Evolutionary conservation across 805 yeast genomes (phyloP), one percentile per base, ranked within the genome.

Genomic region (Yamadazyma endophytica): DNA sequence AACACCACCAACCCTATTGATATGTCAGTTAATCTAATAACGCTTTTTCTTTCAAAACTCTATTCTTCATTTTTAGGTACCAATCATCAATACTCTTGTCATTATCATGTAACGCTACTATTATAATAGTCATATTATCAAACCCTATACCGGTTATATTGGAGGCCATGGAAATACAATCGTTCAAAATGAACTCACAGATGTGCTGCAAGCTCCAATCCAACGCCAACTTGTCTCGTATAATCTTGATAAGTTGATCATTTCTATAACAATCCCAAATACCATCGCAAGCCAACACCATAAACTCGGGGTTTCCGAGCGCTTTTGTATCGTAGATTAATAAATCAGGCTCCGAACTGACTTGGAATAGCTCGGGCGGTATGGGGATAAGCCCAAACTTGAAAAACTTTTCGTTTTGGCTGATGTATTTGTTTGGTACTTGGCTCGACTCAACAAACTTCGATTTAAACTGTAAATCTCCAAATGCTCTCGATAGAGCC

Each of bases 81-180:
- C 92, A 82, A 13, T 66, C 68, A 14, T 72, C 72, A 24, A 80
- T 47, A 1, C 63, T 49, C 28, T 59, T 63, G 3, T 49, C 56
- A 13, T 38, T 34, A 20, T 65, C 64, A 47, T 81, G 85, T 21
- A 80, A 49, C 1, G 82, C 82, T 6, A 82, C 68, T 5, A 83
- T 71, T n/a, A 80, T 68, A 13, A 81, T 61, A 0, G 89, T 82
- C 90, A 83, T 83, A 48, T 83, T 83, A 52, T 83, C 94, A 45
- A 80, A 82, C 1, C 94, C 94, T 16, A 82, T 73, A 2, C 92
- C 92, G 0, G 90, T 83, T 18, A 72, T 67, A 21, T 81, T 77
- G 42, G 80, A 75, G 1, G 90, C 89, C 72, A 77, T 75, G 5
- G 75, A 68, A 31, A 83, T 69, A 35, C 87, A 78, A 39, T 75